These are phyloP conservation scores for Fomitopsis betulina DNA, from an alignment of 1,284 basidiomycete species.

Conservation along the genomic window DNA sequence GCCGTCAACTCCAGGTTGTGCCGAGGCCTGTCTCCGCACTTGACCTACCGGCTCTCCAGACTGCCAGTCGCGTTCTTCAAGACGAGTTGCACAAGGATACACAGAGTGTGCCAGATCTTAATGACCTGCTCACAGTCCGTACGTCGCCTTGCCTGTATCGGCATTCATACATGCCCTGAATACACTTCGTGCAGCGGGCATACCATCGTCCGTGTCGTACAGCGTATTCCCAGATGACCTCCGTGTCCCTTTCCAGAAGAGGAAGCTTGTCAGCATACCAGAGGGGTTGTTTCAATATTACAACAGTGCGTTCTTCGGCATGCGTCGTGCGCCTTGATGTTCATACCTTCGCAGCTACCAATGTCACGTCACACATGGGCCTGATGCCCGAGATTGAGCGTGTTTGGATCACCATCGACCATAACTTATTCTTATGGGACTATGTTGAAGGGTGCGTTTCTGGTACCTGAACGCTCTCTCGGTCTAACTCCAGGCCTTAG, in stretches of 20 bases:
- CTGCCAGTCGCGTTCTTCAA: slow-evolving; percentile 59
- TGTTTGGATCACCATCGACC: slow-evolving; percentile 95
- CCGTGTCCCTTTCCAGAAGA: slow-evolving; percentile 78
- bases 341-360: slow-evolving; percentile 41
- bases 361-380: slow-evolving; percentile 74
- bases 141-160: slow-evolving; percentile 20
- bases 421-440: slow-evolving; percentile 96
- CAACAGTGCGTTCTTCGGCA: slow-evolving; percentile 49
- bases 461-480: background rate
- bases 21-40: slow-evolving; percentile 35
- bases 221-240: slow-evolving; percentile 74
- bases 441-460: slow-evolving; percentile 81
- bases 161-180: slow-evolving; percentile 5
- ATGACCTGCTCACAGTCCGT: slow-evolving; percentile 59
- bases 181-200: slow-evolving; percentile 39
- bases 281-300: slow-evolving; percentile 80
- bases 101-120: slow-evolving; percentile 67
- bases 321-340: background rate
- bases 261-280: slow-evolving; percentile 75
- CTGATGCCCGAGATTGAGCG: slow-evolving; percentile 91
- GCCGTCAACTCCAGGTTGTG: slow-evolving; percentile 14
- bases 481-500: slow-evolving; percentile 31
- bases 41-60: slow-evolving; percentile 60
- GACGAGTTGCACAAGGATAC: slow-evolving; percentile 68
- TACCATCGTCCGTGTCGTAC: slow-evolving; percentile 69